Base-by-base conservation (phyloP, 1,284 basidiomycete genomes). In the Meira miltonrushii region DNA sequence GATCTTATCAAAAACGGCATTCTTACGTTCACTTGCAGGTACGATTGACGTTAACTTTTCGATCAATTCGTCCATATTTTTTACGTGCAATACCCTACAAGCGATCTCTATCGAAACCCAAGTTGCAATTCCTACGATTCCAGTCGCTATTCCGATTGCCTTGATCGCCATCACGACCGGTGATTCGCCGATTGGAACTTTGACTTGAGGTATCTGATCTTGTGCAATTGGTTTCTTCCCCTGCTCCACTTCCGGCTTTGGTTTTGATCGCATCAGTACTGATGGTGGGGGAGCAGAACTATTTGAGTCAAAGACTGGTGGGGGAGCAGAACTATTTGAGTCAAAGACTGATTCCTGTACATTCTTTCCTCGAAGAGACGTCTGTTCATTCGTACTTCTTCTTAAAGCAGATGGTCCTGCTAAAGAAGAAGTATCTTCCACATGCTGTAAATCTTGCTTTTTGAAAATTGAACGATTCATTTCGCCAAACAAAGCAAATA, bases 131-230 rank as follows among this genome's bases (percentile, higher is more conserved):
- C 50, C 50, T 19, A 53, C 50, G 7, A 53, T 17, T 19, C 21
- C 50, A 15, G 50, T 53, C 11, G 53, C 48, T 12, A 58, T 58
- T 8, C 37, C 49, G 33, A 58, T 46, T 25, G 48, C 57, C 28
- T 52, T 39, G 10, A 50, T 17, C 12, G 57, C 57, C 17, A 52
- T 19, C 33, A 53, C 12, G 28, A 46, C 57, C 25, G 57, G 50
- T 21, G 28, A 33, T 33, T 58, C 57, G 37, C 51, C 57, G 37
- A 38, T 19, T 19, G 23, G 12, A n/a, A 33, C 8, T 15, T 39
- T 23, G 21, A 4, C 19, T 33, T 53, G 6, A 33, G 28, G 28
- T 33, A 33, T 33, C 8, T 33, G 28, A 4, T 8, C 8, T 33
- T 33, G 28, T 33, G 3, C 8, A 8, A 15, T 38, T 19, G 2